These are phyloP conservation scores for Lepidopterella palustris DNA, from an alignment of 495 filamentous ascomycete genomes.

Conservation along the genomic window DNA sequence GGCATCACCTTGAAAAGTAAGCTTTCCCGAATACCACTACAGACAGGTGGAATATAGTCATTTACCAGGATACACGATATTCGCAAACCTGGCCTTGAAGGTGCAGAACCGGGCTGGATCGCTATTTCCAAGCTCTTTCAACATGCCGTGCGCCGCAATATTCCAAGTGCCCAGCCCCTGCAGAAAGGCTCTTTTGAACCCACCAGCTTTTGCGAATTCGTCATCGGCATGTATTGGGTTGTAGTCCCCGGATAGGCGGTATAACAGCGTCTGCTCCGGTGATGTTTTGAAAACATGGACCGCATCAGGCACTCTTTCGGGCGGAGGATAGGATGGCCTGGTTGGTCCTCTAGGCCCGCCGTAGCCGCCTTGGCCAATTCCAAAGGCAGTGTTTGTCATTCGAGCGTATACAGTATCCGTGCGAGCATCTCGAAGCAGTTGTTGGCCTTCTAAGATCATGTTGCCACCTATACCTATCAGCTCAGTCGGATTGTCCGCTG, in stretches of 20 bases:
- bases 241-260: conserved; percentile 35
- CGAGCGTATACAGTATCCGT: conserved; percentile 27
- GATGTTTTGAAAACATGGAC: conserved; percentile 27
- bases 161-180: conserved; percentile 35
- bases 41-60: not conserved
- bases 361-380: conserved; percentile 33
- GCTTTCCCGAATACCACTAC: no score
- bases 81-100: conserved; percentile 31
- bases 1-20: conserved; percentile 27
- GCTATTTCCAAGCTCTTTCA: conserved; percentile 26
- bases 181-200: conserved; percentile 31
- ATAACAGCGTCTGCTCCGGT: conserved; percentile 30
- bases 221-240: conserved; percentile 36
- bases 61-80: conserved; percentile 32
- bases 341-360: conserved; percentile 28
- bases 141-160: conserved; percentile 32
- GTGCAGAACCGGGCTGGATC: conserved; percentile 26
- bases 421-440: conserved; percentile 24
- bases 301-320: conserved; percentile 27
- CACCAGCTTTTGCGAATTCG: conserved; percentile 26
- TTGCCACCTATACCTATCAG: no score
- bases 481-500: no score
- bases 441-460: conserved; percentile 30
- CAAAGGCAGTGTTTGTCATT: conserved; percentile 27
- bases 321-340: conserved; percentile 16